phyloP scores from a whole-genome alignment of 306 rosid species.

The Betula pendula region DNA sequence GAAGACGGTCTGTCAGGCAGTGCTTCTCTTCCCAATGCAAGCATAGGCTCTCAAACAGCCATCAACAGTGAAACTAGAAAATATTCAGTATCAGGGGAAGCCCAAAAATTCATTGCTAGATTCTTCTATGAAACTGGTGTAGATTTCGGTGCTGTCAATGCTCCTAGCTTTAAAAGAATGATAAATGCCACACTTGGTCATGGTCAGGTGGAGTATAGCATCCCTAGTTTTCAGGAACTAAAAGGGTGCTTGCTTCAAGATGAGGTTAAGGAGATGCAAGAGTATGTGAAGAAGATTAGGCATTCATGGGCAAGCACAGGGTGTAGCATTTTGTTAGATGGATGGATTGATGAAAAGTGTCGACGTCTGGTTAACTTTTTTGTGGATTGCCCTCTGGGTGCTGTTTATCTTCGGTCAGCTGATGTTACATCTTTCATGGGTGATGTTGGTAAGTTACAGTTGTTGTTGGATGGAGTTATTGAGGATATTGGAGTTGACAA shows the following conservation, averaged over 20 bases:
- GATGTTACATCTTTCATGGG: conserved; percentile 19
- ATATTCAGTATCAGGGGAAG: background rate
- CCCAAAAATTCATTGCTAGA: conserved; percentile 20
- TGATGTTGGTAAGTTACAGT: background rate
- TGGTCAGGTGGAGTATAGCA: conserved; percentile 3
- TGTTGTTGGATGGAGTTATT: conserved; percentile 20
- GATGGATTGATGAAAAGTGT: conserved; percentile 28
- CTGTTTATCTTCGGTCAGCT: conserved; percentile 20
- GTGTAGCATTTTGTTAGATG: conserved; percentile 35
- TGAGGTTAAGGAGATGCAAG: conserved; percentile 31
- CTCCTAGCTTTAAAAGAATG: conserved; percentile 24
- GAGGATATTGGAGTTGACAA: conserved; percentile 20
- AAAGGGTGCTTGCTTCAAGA: conserved; percentile 29
- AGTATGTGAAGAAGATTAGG: conserved; percentile 18
- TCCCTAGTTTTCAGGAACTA: conserved; percentile 29
- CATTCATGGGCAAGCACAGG: conserved; percentile 32
- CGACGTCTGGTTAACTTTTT: conserved; percentile 26
- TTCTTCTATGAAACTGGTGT: conserved; percentile 35
- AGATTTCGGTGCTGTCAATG: conserved; percentile 20
- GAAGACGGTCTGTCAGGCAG: conserved; percentile 2
- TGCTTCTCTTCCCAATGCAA: conserved; percentile 1
- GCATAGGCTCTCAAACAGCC: conserved; percentile 2
- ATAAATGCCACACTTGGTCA: conserved; percentile 9
- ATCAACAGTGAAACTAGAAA: background rate
- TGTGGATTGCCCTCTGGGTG: conserved; percentile 31